Conservation (phyloP, 352 stramenopile species). For the Phytophthora sojae region DNA sequence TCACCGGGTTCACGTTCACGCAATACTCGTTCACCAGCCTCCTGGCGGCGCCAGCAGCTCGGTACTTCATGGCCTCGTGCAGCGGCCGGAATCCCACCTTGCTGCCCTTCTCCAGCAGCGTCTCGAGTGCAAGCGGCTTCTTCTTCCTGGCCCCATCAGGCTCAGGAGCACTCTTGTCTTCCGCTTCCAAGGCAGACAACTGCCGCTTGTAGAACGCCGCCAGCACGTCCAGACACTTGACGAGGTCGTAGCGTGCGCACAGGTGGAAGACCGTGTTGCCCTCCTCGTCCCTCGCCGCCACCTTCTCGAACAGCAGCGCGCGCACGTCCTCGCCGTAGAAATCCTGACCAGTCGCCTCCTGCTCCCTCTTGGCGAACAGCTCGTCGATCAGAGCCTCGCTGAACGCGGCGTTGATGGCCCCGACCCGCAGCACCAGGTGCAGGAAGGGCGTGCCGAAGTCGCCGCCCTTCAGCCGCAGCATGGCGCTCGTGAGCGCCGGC, state of each 20-base stretch:
- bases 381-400: conserved; percentile 49
- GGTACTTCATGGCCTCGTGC: conserved; percentile 80
- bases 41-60: conserved; percentile 32
- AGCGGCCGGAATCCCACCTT: conserved; percentile 68
- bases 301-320: conserved; percentile 58
- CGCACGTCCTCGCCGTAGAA: conserved; percentile 49
- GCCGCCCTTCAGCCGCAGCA: conserved; percentile 70
- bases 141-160: conserved; percentile 27
- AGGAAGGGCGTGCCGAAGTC: conserved; percentile 72
- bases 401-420: conserved; percentile 64
- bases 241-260: conserved; percentile 73
- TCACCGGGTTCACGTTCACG: conserved; percentile 58
- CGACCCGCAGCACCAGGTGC: conserved; percentile 73
- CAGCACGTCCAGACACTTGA: conserved; percentile 51
- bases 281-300: conserved; percentile 70
- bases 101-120: conserved; percentile 64
- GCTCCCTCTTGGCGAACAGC: conserved; percentile 32
- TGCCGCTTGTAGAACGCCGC: conserved; percentile 56
- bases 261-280: conserved; percentile 85
- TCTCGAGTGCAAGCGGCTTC: conserved; percentile 37
- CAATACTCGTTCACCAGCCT: conserved; percentile 46
- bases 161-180: conserved; percentile 9
- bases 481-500: conserved; percentile 67
- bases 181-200: conserved; percentile 10
- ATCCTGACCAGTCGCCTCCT: neutral